These are phyloP conservation scores for Eleusine indica DNA, from an alignment of 176 grass and related monocot genomes.

Conservation along the genomic window DNA sequence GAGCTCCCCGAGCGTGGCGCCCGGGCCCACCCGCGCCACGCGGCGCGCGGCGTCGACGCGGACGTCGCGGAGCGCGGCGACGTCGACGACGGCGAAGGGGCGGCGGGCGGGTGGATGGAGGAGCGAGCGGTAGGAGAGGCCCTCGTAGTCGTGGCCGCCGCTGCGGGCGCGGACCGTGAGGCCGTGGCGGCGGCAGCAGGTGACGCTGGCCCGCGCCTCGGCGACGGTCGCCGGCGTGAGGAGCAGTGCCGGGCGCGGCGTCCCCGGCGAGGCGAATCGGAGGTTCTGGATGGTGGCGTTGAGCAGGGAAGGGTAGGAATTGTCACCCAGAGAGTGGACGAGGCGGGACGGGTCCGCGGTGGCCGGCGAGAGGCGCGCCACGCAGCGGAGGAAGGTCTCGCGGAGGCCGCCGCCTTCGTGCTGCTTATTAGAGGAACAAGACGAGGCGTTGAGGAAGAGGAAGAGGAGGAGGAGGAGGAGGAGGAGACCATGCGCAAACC, in stretches of 20 bases:
- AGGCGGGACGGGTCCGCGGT: conserved; percentile 37
- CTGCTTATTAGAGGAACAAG: conserved; percentile 9
- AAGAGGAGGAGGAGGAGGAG: not conserved
- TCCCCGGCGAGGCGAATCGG: conserved; percentile 43
- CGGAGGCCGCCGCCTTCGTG: conserved; percentile 1
- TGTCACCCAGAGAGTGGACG: conserved; percentile 29
- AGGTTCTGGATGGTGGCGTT: conserved; percentile 68
- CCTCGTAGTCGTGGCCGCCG: conserved; percentile 77
- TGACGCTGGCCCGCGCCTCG: conserved; percentile 48
- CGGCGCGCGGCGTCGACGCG: conserved; percentile 30
- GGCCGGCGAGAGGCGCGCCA: conserved; percentile 44
- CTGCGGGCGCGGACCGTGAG: conserved; percentile 54
- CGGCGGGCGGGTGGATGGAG: not conserved
- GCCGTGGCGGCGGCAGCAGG: conserved; percentile 42
- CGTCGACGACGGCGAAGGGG: conserved; percentile 59
- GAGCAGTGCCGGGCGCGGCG: conserved; percentile 46
- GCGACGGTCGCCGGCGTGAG: conserved; percentile 37
- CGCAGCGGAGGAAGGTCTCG: conserved; percentile 60
- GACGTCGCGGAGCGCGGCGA: conserved; percentile 44
- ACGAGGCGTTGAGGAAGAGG: not conserved
- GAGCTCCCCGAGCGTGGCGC: conserved; percentile 64
- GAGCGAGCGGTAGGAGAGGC: conserved; percentile 58
- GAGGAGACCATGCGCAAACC: not conserved
- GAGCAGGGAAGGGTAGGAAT: conserved; percentile 44
- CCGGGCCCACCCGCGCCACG: conserved; percentile 47